Conservation (phyloP, 495 filamentous ascomycete genomes). For the Amphirosellinia nigrospora region DNA sequence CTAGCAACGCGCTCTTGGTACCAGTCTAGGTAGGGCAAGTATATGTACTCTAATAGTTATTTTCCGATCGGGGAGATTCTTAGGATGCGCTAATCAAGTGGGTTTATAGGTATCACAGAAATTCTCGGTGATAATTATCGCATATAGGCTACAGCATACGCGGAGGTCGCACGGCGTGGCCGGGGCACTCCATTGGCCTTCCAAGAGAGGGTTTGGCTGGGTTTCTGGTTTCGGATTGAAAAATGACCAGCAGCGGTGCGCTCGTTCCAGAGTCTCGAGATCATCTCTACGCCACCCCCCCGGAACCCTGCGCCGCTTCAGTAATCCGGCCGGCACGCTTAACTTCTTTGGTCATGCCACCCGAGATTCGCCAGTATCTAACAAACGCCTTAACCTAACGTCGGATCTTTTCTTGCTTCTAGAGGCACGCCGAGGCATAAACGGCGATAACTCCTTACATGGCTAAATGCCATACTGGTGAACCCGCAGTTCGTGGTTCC, state of each 20-base stretch:
- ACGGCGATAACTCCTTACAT: conserved; percentile 38
- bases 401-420: conserved; percentile 50
- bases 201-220: background rate
- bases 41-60: background rate
- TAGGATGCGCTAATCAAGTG: background rate
- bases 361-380: conserved; percentile 32
- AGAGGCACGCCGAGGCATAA: conserved; percentile 40
- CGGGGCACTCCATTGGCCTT: background rate
- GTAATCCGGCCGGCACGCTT: conserved; percentile 29
- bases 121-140: background rate
- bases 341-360: conserved; percentile 19
- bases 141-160: background rate
- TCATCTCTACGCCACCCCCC: conserved; percentile 25
- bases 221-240: background rate
- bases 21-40: background rate
- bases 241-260: background rate
- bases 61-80: conserved; percentile 2
- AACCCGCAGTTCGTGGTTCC: background rate
- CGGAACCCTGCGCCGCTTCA: conserved; percentile 26
- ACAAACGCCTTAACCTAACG: conserved; percentile 35
- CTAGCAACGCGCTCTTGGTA: background rate
- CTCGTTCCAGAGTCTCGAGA: conserved; percentile 19
- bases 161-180: background rate
- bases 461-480: conserved; percentile 29
- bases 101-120: background rate